These are phyloP conservation scores for Melanomma pulvis-pyrius DNA, from an alignment of 495 filamentous ascomycete genomes.

Conservation along the genomic window DNA sequence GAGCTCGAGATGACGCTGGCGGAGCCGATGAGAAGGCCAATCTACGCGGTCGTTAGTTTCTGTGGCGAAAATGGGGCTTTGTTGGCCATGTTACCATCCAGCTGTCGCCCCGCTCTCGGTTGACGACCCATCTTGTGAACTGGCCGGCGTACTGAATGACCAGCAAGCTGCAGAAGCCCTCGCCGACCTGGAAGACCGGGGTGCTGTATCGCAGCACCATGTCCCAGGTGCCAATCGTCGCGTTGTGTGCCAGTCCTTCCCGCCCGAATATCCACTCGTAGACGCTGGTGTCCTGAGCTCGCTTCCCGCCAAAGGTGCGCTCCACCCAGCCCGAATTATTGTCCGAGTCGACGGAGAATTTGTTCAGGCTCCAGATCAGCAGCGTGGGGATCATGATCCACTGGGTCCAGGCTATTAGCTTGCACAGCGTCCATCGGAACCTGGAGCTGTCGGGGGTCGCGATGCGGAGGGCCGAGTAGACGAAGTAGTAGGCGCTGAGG, in stretches of 20 bases:
- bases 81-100: slow-evolving; percentile 84
- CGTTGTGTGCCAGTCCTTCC: slow-evolving; percentile 73
- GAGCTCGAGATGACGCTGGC: slow-evolving; percentile 90
- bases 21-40: slow-evolving; percentile 82
- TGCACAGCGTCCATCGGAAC: slow-evolving; percentile 67
- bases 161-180: slow-evolving; percentile 94
- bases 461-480: slow-evolving; percentile 79
- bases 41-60: slow-evolving; percentile 58
- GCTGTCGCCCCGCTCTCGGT: slow-evolving; percentile 84
- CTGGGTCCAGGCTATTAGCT: slow-evolving; percentile 71
- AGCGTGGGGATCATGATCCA: slow-evolving; percentile 80
- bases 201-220: slow-evolving; percentile 86
- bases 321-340: slow-evolving; percentile 74
- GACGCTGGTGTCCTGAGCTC: slow-evolving; percentile 64
- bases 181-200: slow-evolving; percentile 90
- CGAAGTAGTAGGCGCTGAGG: slow-evolving; percentile 84
- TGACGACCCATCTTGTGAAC: slow-evolving; percentile 94
- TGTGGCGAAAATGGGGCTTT: background rate
- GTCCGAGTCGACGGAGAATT: slow-evolving; percentile 85
- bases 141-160: slow-evolving; percentile 95
- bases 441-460: slow-evolving; percentile 78
- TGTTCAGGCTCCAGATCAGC: slow-evolving; percentile 90
- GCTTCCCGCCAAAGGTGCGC: slow-evolving; percentile 71
- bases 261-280: slow-evolving; percentile 83
- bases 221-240: slow-evolving; percentile 86